A percentile compares a stretch with the other conserved stretches of the same genome.
phyloP scores from a whole-genome alignment of 257 asterid species.

The Leonotis leonurus region DNA sequence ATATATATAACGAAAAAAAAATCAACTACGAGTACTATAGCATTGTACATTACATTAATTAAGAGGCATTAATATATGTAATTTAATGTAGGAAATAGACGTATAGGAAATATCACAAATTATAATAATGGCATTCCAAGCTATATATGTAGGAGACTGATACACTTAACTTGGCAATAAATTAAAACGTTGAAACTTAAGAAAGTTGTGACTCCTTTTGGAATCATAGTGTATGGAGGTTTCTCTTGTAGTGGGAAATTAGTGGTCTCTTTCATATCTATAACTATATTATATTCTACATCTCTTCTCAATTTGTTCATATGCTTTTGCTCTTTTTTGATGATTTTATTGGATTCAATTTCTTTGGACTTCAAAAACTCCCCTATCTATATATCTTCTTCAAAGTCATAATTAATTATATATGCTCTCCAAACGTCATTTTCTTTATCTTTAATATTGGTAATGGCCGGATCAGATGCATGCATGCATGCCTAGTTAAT shows the following conservation, averaged over 20 bases:
- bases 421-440: neutral
- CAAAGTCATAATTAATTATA: too few relatives aligned
- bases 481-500: too few relatives aligned
- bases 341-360: constrained; percentile 9
- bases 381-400: neutral
- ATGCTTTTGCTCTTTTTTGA: constrained; percentile 16
- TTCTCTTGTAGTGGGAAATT: constrained; percentile 4
- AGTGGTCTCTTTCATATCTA: too few relatives aligned
- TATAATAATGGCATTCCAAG: neutral
- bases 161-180: neutral
- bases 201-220: constrained; percentile 5
- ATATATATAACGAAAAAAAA: too few relatives aligned
- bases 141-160: neutral
- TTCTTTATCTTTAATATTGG: neutral
- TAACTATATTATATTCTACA: too few relatives aligned
- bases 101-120: neutral
- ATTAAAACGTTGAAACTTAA: neutral
- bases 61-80: too few relatives aligned
- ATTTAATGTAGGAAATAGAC: neutral
- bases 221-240: constrained; percentile 19
- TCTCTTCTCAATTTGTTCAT: constrained; percentile 6
- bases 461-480: too few relatives aligned
- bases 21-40: too few relatives aligned
- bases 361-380: constrained; percentile 4
- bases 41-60: too few relatives aligned